Percentiles rank a stretch among this genome's conserved stretches.
Evolutionary conservation across 2,329 filamentous ascomycete species (phyloP).

Genomic region (Hypomyces perniciosus): DNA sequence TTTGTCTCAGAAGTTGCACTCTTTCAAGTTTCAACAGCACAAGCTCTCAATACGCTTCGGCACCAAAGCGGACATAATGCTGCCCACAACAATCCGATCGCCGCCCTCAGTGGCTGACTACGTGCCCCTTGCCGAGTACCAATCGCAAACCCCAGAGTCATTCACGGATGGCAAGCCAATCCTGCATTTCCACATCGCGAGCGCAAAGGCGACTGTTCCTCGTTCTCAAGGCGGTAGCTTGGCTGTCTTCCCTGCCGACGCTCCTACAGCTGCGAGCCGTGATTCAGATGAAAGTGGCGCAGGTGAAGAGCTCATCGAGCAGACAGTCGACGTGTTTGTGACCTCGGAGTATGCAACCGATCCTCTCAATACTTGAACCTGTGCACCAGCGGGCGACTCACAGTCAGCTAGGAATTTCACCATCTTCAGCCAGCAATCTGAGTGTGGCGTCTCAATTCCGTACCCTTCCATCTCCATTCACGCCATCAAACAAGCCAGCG

Average conservation of each 20-base stretch:
- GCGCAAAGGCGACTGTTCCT: slow-evolving; percentile 53
- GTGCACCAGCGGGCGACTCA: neutral
- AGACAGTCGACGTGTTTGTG: slow-evolving; percentile 51
- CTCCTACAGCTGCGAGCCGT: slow-evolving; percentile 23
- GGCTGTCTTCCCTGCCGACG: slow-evolving; percentile 44
- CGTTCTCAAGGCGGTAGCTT: slow-evolving; percentile 49
- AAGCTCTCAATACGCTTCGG: neutral
- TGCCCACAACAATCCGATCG: slow-evolving; percentile 50
- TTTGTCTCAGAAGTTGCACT: neutral
- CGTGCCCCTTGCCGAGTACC: slow-evolving; percentile 60
- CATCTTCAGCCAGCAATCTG: slow-evolving; percentile 54
- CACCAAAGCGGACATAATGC: slow-evolving; percentile 21
- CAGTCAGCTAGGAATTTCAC: slow-evolving; percentile 38
- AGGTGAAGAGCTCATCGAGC: slow-evolving; percentile 32
- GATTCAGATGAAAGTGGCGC: slow-evolving; percentile 28
- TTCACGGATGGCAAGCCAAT: slow-evolving; percentile 69
- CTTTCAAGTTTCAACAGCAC: neutral
- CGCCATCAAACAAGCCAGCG: slow-evolving; percentile 57
- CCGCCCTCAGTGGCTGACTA: slow-evolving; percentile 55
- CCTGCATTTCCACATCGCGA: slow-evolving; percentile 56
- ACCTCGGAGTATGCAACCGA: slow-evolving; percentile 46
- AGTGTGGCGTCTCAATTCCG: slow-evolving; percentile 60
- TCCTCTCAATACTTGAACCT: neutral
- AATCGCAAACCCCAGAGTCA: slow-evolving; percentile 63
- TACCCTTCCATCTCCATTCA: slow-evolving; percentile 72